Conservation (phyloP, 768 basidiomycete genomes). For the Boletus edulis region DNA sequence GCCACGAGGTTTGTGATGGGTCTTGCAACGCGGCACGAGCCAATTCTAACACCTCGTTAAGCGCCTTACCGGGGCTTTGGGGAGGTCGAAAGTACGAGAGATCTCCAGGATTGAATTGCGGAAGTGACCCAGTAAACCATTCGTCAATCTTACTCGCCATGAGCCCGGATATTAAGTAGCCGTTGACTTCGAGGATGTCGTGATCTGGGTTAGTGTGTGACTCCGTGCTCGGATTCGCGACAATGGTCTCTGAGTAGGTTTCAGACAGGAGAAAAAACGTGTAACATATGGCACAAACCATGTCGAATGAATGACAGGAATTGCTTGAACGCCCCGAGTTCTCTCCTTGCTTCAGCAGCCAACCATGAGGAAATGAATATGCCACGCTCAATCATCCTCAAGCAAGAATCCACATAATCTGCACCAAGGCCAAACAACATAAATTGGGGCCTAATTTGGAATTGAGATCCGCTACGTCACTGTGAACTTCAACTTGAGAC, state of each 20-base stretch:
- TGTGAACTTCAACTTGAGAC: conserved; percentile 6
- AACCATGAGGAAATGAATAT: conserved; percentile 71
- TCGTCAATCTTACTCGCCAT: conserved; percentile 67
- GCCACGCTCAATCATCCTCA: conserved; percentile 52
- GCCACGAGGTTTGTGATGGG: conserved; percentile 47
- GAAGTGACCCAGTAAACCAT: conserved; percentile 68
- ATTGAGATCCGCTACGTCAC: conserved; percentile 8
- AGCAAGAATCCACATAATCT: conserved; percentile 49
- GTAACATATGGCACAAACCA: conserved; percentile 44
- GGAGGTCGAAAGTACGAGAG: conserved; percentile 24
- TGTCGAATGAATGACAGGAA: conserved; percentile 77
- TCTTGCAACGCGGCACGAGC: conserved; percentile 50
- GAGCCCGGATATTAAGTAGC: conserved; percentile 73
- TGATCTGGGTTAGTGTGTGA: conserved; percentile 47
- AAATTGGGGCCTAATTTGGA: conserved; percentile 52
- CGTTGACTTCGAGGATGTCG: conserved; percentile 78
- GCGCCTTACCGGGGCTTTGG: conserved; percentile 19
- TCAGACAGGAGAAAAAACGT: conserved; percentile 15
- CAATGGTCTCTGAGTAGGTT: conserved; percentile 41
- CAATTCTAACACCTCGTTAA: conserved; percentile 42
- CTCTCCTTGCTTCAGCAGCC: conserved; percentile 60
- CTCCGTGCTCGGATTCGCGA: conserved; percentile 53
- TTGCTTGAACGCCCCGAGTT: conserved; percentile 71
- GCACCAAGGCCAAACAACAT: conserved; percentile 51
- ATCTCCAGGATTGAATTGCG: conserved; percentile 34